Percentiles rank a stretch among this genome's conserved stretches.
Conservation (phyloP, 768 basidiomycete genomes). For the Glaciozyma antarctica region DNA sequence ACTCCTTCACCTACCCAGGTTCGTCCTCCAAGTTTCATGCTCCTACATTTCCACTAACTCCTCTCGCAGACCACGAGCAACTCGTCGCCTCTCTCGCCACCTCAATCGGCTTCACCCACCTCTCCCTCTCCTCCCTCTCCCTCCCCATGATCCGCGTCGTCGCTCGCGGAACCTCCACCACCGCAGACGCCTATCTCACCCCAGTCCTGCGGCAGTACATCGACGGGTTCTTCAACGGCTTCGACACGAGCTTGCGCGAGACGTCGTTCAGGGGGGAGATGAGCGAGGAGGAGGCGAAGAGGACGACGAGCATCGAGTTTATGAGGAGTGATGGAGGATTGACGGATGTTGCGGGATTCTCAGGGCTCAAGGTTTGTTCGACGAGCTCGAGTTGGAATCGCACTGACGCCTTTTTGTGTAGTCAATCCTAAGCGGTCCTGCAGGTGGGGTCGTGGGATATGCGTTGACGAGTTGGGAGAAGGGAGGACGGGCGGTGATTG, state of each 20-base stretch:
- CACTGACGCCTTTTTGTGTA: no score
- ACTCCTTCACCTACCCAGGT: slow-evolving; percentile 55
- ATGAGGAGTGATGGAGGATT: slow-evolving; percentile 92
- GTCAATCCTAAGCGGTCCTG: slow-evolving; percentile 48
- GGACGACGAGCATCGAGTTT: slow-evolving; percentile 61
- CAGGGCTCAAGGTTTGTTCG: slow-evolving; percentile 57
- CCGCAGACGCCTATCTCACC: slow-evolving; percentile 90
- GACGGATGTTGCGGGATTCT: slow-evolving; percentile 70
- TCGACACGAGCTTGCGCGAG: slow-evolving; percentile 58
- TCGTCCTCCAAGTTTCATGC: neutral
- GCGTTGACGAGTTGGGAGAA: slow-evolving; percentile 76
- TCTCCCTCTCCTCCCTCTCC: slow-evolving; percentile 78
- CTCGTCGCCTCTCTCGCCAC: slow-evolving; percentile 62
- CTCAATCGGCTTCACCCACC: slow-evolving; percentile 74
- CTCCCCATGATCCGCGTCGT: slow-evolving; percentile 94
- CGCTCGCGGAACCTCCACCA: slow-evolving; percentile 80
- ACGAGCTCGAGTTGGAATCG: neutral
- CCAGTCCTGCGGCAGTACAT: slow-evolving; percentile 76
- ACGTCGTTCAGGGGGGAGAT: slow-evolving; percentile 44
- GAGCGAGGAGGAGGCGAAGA: slow-evolving; percentile 46
- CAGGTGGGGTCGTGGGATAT: slow-evolving; percentile 92
- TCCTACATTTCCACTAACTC: neutral
- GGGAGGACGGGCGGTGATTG: slow-evolving; percentile 1
- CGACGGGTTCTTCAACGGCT: slow-evolving; percentile 82
- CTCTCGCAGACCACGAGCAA: slow-evolving; percentile 65